Conservation (phyloP, 2,329 filamentous ascomycete genomes). For the Decorospora gaudefroyi region DNA sequence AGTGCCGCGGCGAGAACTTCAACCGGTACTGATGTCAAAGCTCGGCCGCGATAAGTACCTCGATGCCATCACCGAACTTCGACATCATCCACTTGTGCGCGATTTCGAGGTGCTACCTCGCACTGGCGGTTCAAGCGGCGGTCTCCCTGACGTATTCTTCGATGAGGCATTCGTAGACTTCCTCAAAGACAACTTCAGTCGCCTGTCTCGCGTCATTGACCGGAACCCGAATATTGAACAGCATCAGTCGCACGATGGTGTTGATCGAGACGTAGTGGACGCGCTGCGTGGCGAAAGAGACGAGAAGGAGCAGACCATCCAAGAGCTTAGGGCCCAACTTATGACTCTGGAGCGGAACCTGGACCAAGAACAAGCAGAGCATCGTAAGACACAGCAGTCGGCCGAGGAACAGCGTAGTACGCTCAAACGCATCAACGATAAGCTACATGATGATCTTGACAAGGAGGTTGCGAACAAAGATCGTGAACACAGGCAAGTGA, state of each 20-base stretch:
- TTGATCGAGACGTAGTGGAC: constrained; percentile 93
- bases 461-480: constrained; percentile 62
- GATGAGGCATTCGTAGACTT: constrained; percentile 88
- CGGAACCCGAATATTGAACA: constrained; percentile 88
- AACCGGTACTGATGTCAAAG: constrained; percentile 74
- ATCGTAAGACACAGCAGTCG: constrained; percentile 64
- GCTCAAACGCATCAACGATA: constrained; percentile 70
- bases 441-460: constrained; percentile 70
- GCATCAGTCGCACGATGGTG: constrained; percentile 81
- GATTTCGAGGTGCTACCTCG: constrained; percentile 89
- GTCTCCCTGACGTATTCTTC: constrained; percentile 79
- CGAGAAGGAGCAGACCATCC: constrained; percentile 67
- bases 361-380: constrained; percentile 74
- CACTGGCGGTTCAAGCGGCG: constrained; percentile 55
- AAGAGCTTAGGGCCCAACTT: constrained; percentile 61
- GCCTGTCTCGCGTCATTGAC: constrained; percentile 82
- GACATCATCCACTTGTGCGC: constrained; percentile 76
- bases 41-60: constrained; percentile 87
- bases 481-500: constrained; percentile 39
- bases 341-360: constrained; percentile 61
- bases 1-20: constrained; percentile 77
- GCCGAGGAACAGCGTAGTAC: constrained; percentile 54
- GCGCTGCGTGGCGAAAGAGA: constrained; percentile 76
- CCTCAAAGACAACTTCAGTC: constrained; percentile 92
- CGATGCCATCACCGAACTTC: constrained; percentile 75